Conservation (phyloP, 495 filamentous ascomycete species). For the Penicillium canescens region DNA sequence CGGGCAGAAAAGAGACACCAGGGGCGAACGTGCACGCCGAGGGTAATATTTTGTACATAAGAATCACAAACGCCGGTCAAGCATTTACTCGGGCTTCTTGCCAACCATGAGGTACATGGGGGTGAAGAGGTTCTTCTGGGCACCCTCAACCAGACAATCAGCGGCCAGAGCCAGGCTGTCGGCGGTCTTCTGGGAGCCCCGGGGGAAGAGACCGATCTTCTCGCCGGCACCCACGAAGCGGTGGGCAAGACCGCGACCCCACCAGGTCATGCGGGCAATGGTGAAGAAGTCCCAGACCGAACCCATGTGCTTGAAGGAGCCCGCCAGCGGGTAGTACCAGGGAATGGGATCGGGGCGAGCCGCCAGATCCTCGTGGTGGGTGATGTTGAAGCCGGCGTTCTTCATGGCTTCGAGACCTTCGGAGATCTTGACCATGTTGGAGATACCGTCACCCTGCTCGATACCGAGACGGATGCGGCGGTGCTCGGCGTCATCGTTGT, state of each 20-base stretch:
- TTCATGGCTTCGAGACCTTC: slow-evolving; percentile 85
- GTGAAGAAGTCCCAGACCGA: slow-evolving; percentile 79
- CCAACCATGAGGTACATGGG: slow-evolving; percentile 99
- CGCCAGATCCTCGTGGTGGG: slow-evolving; percentile 88
- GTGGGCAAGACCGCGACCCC: slow-evolving; percentile 75
- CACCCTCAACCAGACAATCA: slow-evolving; percentile 88
- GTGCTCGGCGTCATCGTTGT: slow-evolving; percentile 85
- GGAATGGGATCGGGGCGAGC: slow-evolving; percentile 74
- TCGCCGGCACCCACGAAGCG: slow-evolving; percentile 80
- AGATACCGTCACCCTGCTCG: slow-evolving; percentile 95
- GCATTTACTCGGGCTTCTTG: slow-evolving; percentile 69
- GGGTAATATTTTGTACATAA: slow-evolving; percentile 10
- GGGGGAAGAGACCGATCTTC: slow-evolving; percentile 70
- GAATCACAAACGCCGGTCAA: neutral
- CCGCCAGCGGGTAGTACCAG: slow-evolving; percentile 94
- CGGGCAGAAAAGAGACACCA: slow-evolving; percentile 8
- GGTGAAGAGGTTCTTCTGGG: slow-evolving; percentile 90
- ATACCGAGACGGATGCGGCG: slow-evolving; percentile 91
- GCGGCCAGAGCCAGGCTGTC: slow-evolving; percentile 81
- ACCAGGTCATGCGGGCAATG: slow-evolving; percentile 86
- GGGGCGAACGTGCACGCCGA: slow-evolving; percentile 1
- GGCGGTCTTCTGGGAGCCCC: slow-evolving; percentile 93
- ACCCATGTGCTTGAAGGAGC: slow-evolving; percentile 78
- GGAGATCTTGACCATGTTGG: slow-evolving; percentile 92
- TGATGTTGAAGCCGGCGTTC: slow-evolving; percentile 82